Evolutionary conservation across 768 basidiomycete genomes (phyloP).

Genomic region (Mycena epipterygia): DNA sequence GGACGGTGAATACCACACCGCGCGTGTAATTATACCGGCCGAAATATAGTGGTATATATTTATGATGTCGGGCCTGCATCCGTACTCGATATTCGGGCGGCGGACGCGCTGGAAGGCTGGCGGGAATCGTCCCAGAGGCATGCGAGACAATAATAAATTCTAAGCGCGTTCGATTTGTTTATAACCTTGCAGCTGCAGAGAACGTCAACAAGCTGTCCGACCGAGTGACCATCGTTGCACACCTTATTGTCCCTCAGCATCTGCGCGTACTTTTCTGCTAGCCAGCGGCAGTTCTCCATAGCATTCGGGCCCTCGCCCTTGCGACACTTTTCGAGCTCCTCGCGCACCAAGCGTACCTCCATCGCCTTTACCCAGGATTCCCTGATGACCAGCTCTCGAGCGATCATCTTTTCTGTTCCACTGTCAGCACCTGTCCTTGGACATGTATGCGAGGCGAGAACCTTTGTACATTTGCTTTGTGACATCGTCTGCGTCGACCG

Average conservation of each 20-base stretch:
- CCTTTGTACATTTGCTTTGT: slow-evolving; percentile 33
- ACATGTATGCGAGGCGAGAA: neutral
- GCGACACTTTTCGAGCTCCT: slow-evolving; percentile 92
- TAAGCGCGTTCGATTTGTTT: slow-evolving; percentile 53
- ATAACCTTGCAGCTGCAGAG: slow-evolving; percentile 78
- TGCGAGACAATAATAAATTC: neutral
- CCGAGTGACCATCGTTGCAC: slow-evolving; percentile 46
- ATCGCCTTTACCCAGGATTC: slow-evolving; percentile 97
- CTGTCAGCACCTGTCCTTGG: neutral
- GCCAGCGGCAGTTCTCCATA: slow-evolving; percentile 88
- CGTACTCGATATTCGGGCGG: too few relatives aligned
- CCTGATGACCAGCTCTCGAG: slow-evolving; percentile 82
- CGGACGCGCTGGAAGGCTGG: neutral
- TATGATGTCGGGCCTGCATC: too few relatives aligned
- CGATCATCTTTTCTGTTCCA: slow-evolving; percentile 68
- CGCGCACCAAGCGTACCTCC: slow-evolving; percentile 91
- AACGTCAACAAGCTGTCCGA: neutral
- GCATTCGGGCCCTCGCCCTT: slow-evolving; percentile 92
- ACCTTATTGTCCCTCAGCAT: slow-evolving; percentile 90
- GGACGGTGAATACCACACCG: too few relatives aligned
- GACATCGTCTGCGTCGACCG: slow-evolving; percentile 26
- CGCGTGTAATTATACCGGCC: too few relatives aligned
- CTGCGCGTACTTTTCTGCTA: slow-evolving; percentile 83
- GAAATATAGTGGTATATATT: too few relatives aligned
- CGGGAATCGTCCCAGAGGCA: neutral